A percentile compares a stretch with the other conserved stretches of the same genome.
phyloP scores from a whole-genome alignment of 2,329 filamentous ascomycete genomes.

The Colletotrichum godetiae region DNA sequence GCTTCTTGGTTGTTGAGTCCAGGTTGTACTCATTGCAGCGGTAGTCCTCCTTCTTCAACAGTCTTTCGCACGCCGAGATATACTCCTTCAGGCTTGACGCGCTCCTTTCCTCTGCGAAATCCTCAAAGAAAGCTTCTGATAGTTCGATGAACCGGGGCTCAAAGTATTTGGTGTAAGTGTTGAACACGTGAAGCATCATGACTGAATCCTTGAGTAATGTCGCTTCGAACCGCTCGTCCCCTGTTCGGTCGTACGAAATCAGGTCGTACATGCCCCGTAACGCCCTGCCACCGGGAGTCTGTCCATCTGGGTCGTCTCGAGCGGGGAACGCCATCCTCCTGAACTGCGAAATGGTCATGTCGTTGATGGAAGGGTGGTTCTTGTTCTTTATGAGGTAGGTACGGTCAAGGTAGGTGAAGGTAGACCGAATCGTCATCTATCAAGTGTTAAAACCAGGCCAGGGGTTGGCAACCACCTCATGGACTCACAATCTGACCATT shows the following conservation, averaged over 20 bases:
- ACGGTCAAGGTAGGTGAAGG: slow-evolving; percentile 95
- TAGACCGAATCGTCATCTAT: slow-evolving; percentile 81
- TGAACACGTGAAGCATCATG: slow-evolving; percentile 85
- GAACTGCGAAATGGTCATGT: slow-evolving; percentile 83
- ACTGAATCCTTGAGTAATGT: slow-evolving; percentile 79
- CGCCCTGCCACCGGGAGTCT: slow-evolving; percentile 51
- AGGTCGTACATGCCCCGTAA: slow-evolving; percentile 78
- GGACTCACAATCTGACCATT: slow-evolving; percentile 76
- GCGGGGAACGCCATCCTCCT: slow-evolving; percentile 65
- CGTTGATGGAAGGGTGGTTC: slow-evolving; percentile 78
- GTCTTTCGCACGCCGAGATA: slow-evolving; percentile 73
- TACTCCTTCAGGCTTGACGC: slow-evolving; percentile 77
- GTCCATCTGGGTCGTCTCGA: slow-evolving; percentile 19
- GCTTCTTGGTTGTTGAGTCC: slow-evolving; percentile 83
- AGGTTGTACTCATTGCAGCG: slow-evolving; percentile 86
- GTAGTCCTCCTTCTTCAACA: slow-evolving; percentile 78
- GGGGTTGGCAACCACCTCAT: slow-evolving; percentile 13
- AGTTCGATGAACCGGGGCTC: slow-evolving; percentile 78
- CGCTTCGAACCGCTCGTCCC: slow-evolving; percentile 67
- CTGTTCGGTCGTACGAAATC: slow-evolving; percentile 76
- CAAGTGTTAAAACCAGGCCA: slow-evolving; percentile 30
- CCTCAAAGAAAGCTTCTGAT: slow-evolving; percentile 75
- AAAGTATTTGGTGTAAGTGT: slow-evolving; percentile 82
- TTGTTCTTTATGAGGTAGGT: slow-evolving; percentile 84
- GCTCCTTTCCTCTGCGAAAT: slow-evolving; percentile 77